Evolutionary conservation across 2,329 filamentous ascomycete genomes (phyloP).

Genomic region (Neonectria ditissima): DNA sequence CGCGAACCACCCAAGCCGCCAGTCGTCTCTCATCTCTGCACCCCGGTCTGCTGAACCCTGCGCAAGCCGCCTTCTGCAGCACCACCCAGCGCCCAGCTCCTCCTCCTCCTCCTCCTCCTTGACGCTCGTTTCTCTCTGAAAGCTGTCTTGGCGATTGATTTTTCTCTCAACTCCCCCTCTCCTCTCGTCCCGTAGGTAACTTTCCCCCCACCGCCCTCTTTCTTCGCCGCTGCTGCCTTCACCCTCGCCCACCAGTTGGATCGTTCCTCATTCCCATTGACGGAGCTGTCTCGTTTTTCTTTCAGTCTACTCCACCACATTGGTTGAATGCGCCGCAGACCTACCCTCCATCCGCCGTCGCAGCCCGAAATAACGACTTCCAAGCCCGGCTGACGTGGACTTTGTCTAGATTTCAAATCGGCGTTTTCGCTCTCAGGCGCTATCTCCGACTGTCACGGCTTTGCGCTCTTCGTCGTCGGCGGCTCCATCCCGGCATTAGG

Average conservation of each 20-base stretch:
- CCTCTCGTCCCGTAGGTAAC: constrained; percentile 34
- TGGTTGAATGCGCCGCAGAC: constrained; percentile 40
- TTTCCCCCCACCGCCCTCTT: constrained; percentile 16
- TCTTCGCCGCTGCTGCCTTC: constrained; percentile 15
- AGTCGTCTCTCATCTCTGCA: constrained; percentile 6
- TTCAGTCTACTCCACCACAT: constrained; percentile 22
- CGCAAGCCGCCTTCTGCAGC: constrained; percentile 27
- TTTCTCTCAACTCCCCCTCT: constrained; percentile 26
- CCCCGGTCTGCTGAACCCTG: constrained; percentile 27
- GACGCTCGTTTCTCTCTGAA: constrained; percentile 39
- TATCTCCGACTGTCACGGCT: constrained; percentile 42
- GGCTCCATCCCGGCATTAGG: constrained; percentile 43
- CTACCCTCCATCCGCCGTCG: constrained; percentile 28
- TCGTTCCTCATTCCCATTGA: constrained; percentile 28
- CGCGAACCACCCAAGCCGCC: constrained; percentile 3
- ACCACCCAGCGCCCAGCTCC: constrained; percentile 26
- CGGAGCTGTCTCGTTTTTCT: constrained; percentile 34
- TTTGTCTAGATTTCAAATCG: constrained; percentile 36
- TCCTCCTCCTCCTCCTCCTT: constrained; percentile 34
- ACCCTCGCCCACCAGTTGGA: constrained; percentile 19
- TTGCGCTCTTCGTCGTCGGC: constrained; percentile 36
- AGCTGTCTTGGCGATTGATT: constrained; percentile 39
- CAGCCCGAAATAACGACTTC: constrained; percentile 21
- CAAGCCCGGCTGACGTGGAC: constrained; percentile 41
- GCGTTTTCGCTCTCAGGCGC: constrained; percentile 32